Conservation (phyloP, 768 basidiomycete species). For the Serendipita sp. region DNA sequence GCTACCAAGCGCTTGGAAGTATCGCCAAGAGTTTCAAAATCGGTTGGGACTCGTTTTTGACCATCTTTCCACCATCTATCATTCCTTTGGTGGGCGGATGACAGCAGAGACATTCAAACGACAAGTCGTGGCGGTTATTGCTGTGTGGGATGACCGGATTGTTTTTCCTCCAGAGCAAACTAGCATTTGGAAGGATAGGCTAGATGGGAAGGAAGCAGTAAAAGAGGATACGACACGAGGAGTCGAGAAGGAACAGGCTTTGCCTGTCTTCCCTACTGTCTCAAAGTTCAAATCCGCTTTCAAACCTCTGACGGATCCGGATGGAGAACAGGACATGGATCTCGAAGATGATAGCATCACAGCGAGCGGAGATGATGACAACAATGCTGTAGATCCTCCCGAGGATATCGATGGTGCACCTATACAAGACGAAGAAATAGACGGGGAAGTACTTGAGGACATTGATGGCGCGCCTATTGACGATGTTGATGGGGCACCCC, state of each 20-base stretch:
- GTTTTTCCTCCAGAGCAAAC: constrained; percentile 86
- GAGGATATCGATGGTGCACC: constrained; percentile 16
- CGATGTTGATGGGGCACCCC: constrained; percentile 30
- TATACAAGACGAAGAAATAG: constrained; percentile 14
- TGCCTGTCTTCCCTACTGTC: constrained; percentile 21
- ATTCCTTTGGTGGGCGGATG: constrained; percentile 89
- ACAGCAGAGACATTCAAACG: constrained; percentile 93
- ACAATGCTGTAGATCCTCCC: constrained; percentile 20
- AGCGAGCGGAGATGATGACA: neutral
- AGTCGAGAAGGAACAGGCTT: constrained; percentile 15
- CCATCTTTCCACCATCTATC: constrained; percentile 84
- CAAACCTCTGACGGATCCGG: constrained; percentile 30
- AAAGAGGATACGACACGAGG: constrained; percentile 10
- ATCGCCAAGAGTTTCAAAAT: constrained; percentile 83
- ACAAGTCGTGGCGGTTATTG: constrained; percentile 75
- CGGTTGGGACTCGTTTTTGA: constrained; percentile 89
- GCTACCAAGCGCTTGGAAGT: constrained; percentile 94
- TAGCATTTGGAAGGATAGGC: constrained; percentile 51
- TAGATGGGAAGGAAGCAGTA: constrained; percentile 16
- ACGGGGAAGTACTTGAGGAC: constrained; percentile 17
- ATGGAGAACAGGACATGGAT: constrained; percentile 22
- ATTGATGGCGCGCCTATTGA: constrained; percentile 29
- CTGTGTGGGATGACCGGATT: constrained; percentile 98
- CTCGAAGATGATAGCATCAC: constrained; percentile 4
- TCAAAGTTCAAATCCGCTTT: constrained; percentile 68